Evolutionary conservation across 768 basidiomycete genomes (phyloP).

Genomic region (Omphalotus guepiniiformis): DNA sequence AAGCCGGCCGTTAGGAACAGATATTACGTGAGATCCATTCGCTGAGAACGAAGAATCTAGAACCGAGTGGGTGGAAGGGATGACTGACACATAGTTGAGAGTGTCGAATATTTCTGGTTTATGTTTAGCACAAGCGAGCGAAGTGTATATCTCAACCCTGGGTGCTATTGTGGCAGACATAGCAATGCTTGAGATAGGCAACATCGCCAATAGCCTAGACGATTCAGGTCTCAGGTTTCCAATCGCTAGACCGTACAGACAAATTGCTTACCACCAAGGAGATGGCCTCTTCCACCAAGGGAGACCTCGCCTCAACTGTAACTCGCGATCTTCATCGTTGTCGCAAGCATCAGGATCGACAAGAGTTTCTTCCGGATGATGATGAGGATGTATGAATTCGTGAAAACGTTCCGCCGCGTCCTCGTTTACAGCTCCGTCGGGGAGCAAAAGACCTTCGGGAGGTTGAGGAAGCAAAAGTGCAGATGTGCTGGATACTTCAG

Average conservation of each 20-base stretch:
- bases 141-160: conserved; percentile 69
- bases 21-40: background rate
- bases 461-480: conserved; percentile 18
- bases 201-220: conserved; percentile 51
- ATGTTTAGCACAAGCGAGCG: conserved; percentile 64
- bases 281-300: conserved; percentile 81
- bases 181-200: conserved; percentile 54
- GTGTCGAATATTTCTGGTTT: conserved; percentile 50
- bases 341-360: conserved; percentile 11
- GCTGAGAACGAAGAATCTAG: background rate
- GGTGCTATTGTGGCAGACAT: conserved; percentile 60
- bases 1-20: background rate
- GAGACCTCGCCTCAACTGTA: conserved; percentile 23
- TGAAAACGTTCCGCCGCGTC: conserved; percentile 43
- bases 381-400: conserved; percentile 39
- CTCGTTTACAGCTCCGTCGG: conserved; percentile 42
- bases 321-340: conserved; percentile 24
- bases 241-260: background rate
- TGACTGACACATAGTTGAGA: conserved; percentile 4
- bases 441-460: conserved; percentile 36
- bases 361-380: conserved; percentile 33
- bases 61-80: background rate
- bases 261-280: conserved; percentile 56
- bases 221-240: background rate
- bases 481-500: conserved; percentile 2